Conservation (phyloP, 345 rosid genomes). For the Mallotus nudiflorus region DNA sequence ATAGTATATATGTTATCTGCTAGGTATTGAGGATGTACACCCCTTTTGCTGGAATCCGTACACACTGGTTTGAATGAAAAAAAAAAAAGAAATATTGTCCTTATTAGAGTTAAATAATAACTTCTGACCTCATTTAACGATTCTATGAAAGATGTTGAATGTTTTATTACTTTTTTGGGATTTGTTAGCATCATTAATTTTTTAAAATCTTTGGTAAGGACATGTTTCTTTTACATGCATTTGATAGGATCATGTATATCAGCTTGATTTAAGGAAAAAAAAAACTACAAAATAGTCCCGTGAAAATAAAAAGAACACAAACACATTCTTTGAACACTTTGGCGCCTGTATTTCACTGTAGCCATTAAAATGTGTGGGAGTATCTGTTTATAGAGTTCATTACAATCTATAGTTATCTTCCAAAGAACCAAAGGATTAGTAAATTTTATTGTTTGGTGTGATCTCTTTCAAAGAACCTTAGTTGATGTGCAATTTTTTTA, state of each 20-base stretch:
- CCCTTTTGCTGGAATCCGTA: slow-evolving; percentile 10
- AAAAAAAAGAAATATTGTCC: neutral
- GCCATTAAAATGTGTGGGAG: too few species aligned
- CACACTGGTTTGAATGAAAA: slow-evolving; percentile 11
- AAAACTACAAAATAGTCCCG: too few species aligned
- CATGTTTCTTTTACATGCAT: slow-evolving; percentile 8
- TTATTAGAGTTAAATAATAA: neutral
- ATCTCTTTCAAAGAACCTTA: too few species aligned
- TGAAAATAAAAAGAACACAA: too few species aligned
- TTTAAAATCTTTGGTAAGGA: neutral
- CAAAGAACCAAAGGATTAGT: too few species aligned
- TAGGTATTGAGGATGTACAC: slow-evolving; percentile 6
- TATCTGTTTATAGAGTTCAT: too few species aligned
- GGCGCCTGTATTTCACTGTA: too few species aligned
- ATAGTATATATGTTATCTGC: neutral
- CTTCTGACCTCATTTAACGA: neutral
- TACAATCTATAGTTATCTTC: too few species aligned
- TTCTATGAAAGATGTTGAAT: neutral
- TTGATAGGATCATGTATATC: neutral
- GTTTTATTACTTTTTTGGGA: neutral
- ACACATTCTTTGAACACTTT: too few species aligned
- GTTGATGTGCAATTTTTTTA: neutral
- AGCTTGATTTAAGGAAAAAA: too few species aligned
- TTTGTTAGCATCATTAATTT: neutral
- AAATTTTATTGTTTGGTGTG: neutral